A percentile compares a stretch with the other conserved stretches of the same genome.
These are phyloP conservation scores for Durusdinium trenchii DNA, from an alignment of 73 alveolate genomes.

Conservation along the genomic window DNA sequence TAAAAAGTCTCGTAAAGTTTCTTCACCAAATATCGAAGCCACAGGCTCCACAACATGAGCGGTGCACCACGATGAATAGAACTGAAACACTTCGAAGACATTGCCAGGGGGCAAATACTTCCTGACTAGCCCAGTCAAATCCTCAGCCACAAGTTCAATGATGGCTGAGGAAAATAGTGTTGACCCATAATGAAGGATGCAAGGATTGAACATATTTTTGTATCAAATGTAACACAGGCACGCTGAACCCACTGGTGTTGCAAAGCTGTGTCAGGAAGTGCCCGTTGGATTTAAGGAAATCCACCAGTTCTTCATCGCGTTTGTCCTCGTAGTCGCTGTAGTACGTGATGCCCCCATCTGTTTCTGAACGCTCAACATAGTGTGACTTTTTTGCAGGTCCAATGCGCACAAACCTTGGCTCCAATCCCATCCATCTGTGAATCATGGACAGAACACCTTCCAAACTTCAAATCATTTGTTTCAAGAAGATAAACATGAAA, in stretches of 20 bases:
- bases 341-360: background rate
- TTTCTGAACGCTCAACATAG: background rate
- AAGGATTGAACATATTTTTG: background rate
- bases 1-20: background rate
- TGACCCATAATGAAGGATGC: background rate
- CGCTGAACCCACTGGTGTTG: background rate
- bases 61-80: conserved; percentile 19
- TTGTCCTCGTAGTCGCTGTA: background rate
- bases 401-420: background rate
- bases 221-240: background rate
- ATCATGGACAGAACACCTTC: background rate
- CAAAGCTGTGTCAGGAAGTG: background rate
- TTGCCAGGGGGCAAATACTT: conserved; percentile 37
- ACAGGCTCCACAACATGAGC: background rate
- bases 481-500: background rate
- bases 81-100: background rate
- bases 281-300: background rate
- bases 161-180: too few relatives aligned
- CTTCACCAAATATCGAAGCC: background rate
- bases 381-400: background rate
- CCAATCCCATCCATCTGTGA: background rate
- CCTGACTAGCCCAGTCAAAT: conserved; percentile 16
- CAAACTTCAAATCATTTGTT: background rate
- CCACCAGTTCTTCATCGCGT: background rate
- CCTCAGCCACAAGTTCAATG: background rate